These are phyloP conservation scores for Elaeagnus macrophylla DNA, from an alignment of 306 rosid species.

Conservation along the genomic window DNA sequence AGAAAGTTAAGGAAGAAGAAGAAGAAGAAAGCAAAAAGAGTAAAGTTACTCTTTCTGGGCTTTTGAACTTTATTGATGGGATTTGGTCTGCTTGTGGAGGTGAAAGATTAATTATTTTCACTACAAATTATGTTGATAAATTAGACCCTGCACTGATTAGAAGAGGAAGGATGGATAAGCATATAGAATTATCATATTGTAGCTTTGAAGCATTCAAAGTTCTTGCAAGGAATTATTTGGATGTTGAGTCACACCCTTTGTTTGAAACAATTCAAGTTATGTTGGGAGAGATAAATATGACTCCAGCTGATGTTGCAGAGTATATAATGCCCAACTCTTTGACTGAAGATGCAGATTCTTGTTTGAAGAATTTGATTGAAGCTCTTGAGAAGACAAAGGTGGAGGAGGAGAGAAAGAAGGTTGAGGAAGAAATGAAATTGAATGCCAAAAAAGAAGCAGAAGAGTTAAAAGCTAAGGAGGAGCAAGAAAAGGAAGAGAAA, in stretches of 20 bases:
- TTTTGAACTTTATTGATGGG: conserved; percentile 60
- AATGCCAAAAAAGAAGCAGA: conserved; percentile 7
- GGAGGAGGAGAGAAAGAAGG: conserved; percentile 22
- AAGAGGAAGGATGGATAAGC: conserved; percentile 76
- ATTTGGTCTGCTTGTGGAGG: conserved; percentile 74
- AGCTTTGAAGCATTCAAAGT: conserved; percentile 50
- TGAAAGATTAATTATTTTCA: conserved; percentile 51
- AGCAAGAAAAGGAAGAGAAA: background rate
- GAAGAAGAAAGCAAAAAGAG: conserved; percentile 17
- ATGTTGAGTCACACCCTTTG: conserved; percentile 31
- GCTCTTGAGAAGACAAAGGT: conserved; percentile 39
- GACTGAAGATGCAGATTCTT: conserved; percentile 21
- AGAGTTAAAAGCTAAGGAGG: background rate
- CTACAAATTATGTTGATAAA: conserved; percentile 47
- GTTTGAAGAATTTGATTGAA: conserved; percentile 36
- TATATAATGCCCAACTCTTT: conserved; percentile 48
- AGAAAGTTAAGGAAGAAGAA: conserved; percentile 17
- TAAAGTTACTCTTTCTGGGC: conserved; percentile 57
- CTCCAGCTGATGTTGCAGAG: conserved; percentile 70
- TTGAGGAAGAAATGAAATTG: conserved; percentile 18
- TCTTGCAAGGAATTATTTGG: conserved; percentile 52
- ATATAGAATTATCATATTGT: conserved; percentile 52
- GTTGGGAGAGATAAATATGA: conserved; percentile 36
- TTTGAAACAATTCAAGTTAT: conserved; percentile 23
- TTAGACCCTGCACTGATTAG: conserved; percentile 57